These are phyloP conservation scores for Striga asiatica DNA, from an alignment of 257 asterid species.

Conservation along the genomic window DNA sequence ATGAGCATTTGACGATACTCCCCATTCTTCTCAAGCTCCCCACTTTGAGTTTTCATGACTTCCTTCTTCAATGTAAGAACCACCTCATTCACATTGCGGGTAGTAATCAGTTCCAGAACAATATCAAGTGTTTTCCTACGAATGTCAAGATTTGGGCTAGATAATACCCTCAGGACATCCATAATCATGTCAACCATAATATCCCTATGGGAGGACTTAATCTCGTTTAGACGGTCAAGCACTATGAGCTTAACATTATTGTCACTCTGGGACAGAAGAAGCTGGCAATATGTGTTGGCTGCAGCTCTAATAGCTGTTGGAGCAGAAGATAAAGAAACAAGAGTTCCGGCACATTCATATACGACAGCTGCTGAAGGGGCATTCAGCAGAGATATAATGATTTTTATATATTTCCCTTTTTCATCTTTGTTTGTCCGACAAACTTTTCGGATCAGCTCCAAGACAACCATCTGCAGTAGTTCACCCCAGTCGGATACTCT, in stretches of 20 bases:
- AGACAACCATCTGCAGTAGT: slow-evolving; percentile 79
- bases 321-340: slow-evolving; percentile 87
- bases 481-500: slow-evolving; percentile 86
- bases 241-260: slow-evolving; percentile 79
- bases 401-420: slow-evolving; percentile 83
- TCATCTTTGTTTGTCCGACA: slow-evolving; percentile 85
- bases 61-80: slow-evolving; percentile 89
- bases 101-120: slow-evolving; percentile 80
- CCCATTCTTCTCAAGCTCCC: slow-evolving; percentile 87
- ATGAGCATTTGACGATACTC: slow-evolving; percentile 95
- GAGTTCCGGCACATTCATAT: slow-evolving; percentile 92
- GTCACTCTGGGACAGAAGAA: slow-evolving; percentile 89
- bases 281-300: slow-evolving; percentile 86
- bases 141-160: slow-evolving; percentile 87
- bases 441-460: slow-evolving; percentile 82
- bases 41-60: slow-evolving; percentile 87
- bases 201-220: slow-evolving; percentile 67
- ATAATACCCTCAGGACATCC: slow-evolving; percentile 88
- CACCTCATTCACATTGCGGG: slow-evolving; percentile 79
- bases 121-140: slow-evolving; percentile 87
- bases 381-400: slow-evolving; percentile 61
- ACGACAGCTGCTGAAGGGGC: slow-evolving; percentile 90
- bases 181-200: slow-evolving; percentile 82
- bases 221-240: slow-evolving; percentile 79
- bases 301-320: slow-evolving; percentile 93